These are phyloP conservation scores for Lumnitzera littorea DNA, from an alignment of 345 rosid genomes.

Conservation along the genomic window DNA sequence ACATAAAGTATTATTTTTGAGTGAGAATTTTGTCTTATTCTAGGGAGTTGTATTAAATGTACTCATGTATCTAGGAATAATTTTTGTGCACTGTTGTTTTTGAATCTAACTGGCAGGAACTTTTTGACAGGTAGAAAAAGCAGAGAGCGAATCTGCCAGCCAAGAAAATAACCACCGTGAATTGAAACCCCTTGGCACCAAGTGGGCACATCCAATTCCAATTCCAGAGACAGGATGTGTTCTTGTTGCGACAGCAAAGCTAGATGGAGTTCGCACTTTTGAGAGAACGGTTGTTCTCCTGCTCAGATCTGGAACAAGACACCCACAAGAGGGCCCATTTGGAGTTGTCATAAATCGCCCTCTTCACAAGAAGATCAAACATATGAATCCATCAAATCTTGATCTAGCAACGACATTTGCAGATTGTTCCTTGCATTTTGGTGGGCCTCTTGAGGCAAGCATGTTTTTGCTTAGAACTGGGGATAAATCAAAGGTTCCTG, in stretches of 20 bases:
- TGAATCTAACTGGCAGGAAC: not conserved
- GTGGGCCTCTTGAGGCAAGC: constrained; percentile 88
- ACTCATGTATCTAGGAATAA: no score
- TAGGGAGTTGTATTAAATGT: no score
- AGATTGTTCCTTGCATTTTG: constrained; percentile 74
- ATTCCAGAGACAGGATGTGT: constrained; percentile 90
- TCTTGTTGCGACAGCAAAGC: constrained; percentile 93
- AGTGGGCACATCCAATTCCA: constrained; percentile 95
- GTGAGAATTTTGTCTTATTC: not conserved
- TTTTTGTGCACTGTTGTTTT: not conserved
- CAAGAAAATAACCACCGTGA: constrained; percentile 31
- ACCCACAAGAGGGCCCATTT: constrained; percentile 88
- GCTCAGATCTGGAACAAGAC: constrained; percentile 71
- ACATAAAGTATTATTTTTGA: not conserved
- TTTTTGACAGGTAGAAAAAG: constrained; percentile 42
- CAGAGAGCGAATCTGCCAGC: constrained; percentile 44
- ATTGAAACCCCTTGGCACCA: constrained; percentile 44
- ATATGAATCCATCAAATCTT: constrained; percentile 63
- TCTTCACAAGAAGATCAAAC: constrained; percentile 63
- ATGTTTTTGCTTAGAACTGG: constrained; percentile 62
- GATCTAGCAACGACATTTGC: constrained; percentile 78
- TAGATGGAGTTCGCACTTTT: constrained; percentile 73
- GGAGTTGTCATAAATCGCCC: constrained; percentile 90
- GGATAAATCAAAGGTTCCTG: constrained; percentile 44
- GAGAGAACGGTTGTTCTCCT: constrained; percentile 90